These are phyloP conservation scores for Phaeosphaeria sp. DNA, from an alignment of 2,329 filamentous ascomycete genomes.

Conservation along the genomic window DNA sequence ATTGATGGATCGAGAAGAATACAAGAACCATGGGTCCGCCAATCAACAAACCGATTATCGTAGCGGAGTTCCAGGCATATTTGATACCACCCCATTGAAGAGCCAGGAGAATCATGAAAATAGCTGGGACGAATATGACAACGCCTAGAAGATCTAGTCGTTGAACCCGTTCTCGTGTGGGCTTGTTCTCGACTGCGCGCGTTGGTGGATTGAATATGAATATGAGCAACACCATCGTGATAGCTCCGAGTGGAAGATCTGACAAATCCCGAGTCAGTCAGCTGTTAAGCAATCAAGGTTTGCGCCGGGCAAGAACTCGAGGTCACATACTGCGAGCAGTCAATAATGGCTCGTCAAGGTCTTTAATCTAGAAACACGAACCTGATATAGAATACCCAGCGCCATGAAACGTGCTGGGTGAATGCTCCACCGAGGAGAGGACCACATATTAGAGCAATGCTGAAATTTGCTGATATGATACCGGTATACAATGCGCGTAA, in stretches of 20 bases:
- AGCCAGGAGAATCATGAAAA: constrained; percentile 54
- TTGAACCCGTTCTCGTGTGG: constrained; percentile 15
- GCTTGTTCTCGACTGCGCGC: background rate
- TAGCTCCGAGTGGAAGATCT: constrained; percentile 51
- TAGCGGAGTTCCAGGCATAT: constrained; percentile 53
- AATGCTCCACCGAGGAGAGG: constrained; percentile 50
- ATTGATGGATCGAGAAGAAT: constrained; percentile 41
- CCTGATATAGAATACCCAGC: constrained; percentile 53
- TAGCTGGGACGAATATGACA: constrained; percentile 48
- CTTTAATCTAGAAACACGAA: background rate
- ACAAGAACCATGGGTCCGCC: constrained; percentile 49
- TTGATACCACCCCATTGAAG: constrained; percentile 54
- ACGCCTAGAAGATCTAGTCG: constrained; percentile 56
- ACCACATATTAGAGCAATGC: constrained; percentile 32
- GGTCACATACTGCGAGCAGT: too few species aligned
- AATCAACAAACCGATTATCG: constrained; percentile 55
- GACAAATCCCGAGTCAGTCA: too few species aligned
- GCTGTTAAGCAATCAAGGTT: too few species aligned
- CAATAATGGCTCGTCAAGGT: too few species aligned
- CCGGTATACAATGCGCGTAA: constrained; percentile 1
- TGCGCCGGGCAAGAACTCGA: too few species aligned
- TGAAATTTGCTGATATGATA: background rate
- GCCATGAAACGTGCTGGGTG: constrained; percentile 50
- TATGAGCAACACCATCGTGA: constrained; percentile 16
- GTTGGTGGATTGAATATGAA: constrained; percentile 8